Evolutionary conservation across 305 asterid genomes (phyloP).

Genomic region (Solanum hybrid): DNA sequence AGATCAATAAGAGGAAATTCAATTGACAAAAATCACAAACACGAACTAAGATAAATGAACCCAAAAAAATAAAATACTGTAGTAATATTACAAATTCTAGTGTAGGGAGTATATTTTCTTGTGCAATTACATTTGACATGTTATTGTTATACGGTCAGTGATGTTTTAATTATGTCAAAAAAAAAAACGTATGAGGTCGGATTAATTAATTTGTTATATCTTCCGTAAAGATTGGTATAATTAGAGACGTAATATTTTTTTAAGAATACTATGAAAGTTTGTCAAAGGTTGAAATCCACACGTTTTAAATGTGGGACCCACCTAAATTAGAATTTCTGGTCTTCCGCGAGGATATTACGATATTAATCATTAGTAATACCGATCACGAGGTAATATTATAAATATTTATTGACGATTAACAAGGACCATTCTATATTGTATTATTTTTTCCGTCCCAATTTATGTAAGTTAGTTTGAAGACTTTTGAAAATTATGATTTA

Average conservation of each 20-base stretch:
- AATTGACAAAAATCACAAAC: background rate
- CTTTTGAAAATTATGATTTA: too few relatives aligned
- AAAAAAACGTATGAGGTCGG: background rate
- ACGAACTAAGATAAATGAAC: background rate
- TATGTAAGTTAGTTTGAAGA: background rate
- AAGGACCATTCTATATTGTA: too few relatives aligned
- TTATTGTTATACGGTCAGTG: too few relatives aligned
- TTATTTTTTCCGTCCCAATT: too few relatives aligned
- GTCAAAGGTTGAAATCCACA: background rate
- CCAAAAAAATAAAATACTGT: background rate
- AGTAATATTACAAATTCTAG: too few relatives aligned
- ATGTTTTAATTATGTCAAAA: too few relatives aligned
- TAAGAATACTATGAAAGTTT: background rate
- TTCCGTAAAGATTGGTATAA: background rate
- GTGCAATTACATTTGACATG: accelerated
- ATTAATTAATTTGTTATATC: background rate
- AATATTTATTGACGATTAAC: background rate
- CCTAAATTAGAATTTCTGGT: background rate
- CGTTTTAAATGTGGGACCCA: background rate
- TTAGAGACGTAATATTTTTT: background rate
- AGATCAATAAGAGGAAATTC: background rate
- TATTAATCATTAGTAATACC: background rate
- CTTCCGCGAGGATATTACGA: background rate
- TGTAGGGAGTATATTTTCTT: background rate
- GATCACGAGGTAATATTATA: background rate